A percentile compares a stretch with the other conserved stretches of the same genome.
Conservation (phyloP, 2,329 filamentous ascomycete genomes). For the Magnaporthales sp. region DNA sequence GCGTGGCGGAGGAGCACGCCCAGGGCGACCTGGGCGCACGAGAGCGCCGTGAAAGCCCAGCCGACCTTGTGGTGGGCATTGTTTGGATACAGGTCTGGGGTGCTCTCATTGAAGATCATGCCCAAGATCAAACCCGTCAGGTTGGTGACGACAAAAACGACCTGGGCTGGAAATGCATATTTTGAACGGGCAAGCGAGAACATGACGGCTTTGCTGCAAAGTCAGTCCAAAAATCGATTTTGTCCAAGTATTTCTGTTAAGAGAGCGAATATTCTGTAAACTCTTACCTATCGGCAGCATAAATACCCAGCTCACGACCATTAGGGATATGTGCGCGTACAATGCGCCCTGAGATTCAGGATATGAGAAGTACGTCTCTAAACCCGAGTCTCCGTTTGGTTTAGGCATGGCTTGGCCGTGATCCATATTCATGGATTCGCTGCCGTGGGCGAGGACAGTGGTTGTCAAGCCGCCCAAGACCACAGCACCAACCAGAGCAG, state of each 20-base stretch:
- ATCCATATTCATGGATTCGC: slow-evolving; percentile 12
- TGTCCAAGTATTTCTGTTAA: background rate
- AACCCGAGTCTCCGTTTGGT: slow-evolving; percentile 22
- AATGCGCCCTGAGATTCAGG: slow-evolving; percentile 46
- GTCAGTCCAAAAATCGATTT: background rate
- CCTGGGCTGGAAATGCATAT: slow-evolving; percentile 60
- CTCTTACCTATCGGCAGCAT: slow-evolving; percentile 62
- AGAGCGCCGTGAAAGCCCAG: slow-evolving; percentile 71
- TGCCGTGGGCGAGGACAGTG: slow-evolving; percentile 19
- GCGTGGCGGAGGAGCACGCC: slow-evolving; percentile 55
- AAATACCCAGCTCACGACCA: slow-evolving; percentile 65
- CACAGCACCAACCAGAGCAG: background rate
- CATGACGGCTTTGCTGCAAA: slow-evolving; percentile 57
- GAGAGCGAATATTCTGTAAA: no score
- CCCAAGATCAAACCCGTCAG: slow-evolving; percentile 55
- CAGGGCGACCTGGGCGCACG: slow-evolving; percentile 61
- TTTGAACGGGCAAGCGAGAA: slow-evolving; percentile 74
- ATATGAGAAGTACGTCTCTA: slow-evolving; percentile 52
- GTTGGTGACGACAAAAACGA: slow-evolving; percentile 57
- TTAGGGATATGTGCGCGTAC: slow-evolving; percentile 61
- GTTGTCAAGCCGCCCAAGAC: slow-evolving; percentile 13
- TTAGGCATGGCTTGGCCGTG: slow-evolving; percentile 10
- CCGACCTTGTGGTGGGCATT: slow-evolving; percentile 86
- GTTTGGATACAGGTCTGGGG: slow-evolving; percentile 77
- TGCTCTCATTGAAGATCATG: slow-evolving; percentile 68